Percentiles rank a stretch among this genome's conserved stretches.
These are phyloP conservation scores for Bocquillonia castaneifolia DNA, from an alignment of 441 rosid species.

Conservation along the genomic window DNA sequence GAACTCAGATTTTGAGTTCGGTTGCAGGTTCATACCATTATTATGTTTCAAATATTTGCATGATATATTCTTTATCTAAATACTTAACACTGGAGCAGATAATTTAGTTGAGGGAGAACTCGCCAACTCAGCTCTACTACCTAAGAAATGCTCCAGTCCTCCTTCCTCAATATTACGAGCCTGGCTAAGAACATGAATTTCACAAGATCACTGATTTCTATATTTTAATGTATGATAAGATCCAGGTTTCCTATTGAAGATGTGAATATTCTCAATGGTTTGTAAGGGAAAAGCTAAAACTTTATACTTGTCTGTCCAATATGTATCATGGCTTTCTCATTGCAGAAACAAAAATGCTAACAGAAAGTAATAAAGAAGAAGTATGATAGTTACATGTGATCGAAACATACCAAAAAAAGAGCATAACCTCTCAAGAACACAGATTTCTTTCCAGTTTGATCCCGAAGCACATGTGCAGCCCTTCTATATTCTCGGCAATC, in stretches of 20 bases:
- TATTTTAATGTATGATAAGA: neutral
- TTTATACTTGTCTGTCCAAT: neutral
- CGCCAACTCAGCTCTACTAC: neutral
- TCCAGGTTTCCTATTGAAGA: neutral
- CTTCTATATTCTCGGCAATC: slow-evolving; percentile 79
- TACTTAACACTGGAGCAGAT: neutral
- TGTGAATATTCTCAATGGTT: neutral
- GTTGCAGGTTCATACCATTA: neutral
- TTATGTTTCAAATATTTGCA: neutral
- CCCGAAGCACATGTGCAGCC: slow-evolving; percentile 78
- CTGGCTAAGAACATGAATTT: slow-evolving; percentile 3
- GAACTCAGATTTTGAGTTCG: neutral
- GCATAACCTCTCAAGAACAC: slow-evolving; percentile 82
- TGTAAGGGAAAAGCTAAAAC: neutral
- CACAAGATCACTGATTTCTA: neutral
- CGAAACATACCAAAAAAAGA: slow-evolving; percentile 64
- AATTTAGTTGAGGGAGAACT: neutral
- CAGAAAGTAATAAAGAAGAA: neutral
- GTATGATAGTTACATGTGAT: neutral
- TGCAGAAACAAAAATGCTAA: slow-evolving; percentile 3
- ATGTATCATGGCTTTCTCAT: neutral
- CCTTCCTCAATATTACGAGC: neutral
- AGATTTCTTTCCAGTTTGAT: slow-evolving; percentile 69
- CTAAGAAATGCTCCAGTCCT: neutral
- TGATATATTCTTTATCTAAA: neutral